Percentiles rank a stretch among this genome's conserved stretches.
Conservation (phyloP, 331 rosid genomes). For the Rhamnella rubrinervis region DNA sequence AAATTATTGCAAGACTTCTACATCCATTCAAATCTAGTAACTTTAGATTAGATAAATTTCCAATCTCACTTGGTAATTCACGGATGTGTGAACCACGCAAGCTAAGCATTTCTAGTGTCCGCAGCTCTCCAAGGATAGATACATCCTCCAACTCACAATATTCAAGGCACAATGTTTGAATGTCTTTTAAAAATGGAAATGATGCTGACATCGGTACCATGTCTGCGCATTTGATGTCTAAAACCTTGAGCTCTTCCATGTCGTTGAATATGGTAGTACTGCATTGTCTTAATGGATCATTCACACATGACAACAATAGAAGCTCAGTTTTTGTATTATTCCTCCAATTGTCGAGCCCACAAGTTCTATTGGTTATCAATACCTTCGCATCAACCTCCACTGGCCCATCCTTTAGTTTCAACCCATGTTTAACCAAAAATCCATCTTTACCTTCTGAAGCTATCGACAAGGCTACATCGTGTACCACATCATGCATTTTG, state of each 20-base stretch:
- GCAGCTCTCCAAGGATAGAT: slow-evolving; percentile 23
- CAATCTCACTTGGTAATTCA: slow-evolving; percentile 17
- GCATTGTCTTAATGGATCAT: background rate
- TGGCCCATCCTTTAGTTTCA: background rate
- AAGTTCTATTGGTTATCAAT: background rate
- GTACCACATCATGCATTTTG: slow-evolving; percentile 44
- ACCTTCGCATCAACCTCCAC: background rate
- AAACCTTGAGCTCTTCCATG: slow-evolving; percentile 19
- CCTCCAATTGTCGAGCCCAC: background rate
- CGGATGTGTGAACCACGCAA: slow-evolving; percentile 17
- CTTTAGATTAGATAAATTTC: slow-evolving; percentile 17
- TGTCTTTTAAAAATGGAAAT: background rate
- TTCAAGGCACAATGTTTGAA: slow-evolving; percentile 28
- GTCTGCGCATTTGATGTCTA: background rate
- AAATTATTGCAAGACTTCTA: background rate
- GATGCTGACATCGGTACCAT: background rate
- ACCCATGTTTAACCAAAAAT: background rate
- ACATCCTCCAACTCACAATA: slow-evolving; percentile 3
- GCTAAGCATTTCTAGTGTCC: slow-evolving; percentile 18
- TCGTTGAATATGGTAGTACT: slow-evolving; percentile 9
- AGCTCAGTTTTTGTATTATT: slow-evolving; percentile 8
- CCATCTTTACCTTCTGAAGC: slow-evolving; percentile 11
- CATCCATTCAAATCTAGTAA: slow-evolving; percentile 33
- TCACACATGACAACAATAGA: slow-evolving; percentile 4
- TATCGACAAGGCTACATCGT: slow-evolving; percentile 12